These are phyloP conservation scores for Fragaria nilgerrensis DNA, from an alignment of 306 rosid species.

Conservation along the genomic window DNA sequence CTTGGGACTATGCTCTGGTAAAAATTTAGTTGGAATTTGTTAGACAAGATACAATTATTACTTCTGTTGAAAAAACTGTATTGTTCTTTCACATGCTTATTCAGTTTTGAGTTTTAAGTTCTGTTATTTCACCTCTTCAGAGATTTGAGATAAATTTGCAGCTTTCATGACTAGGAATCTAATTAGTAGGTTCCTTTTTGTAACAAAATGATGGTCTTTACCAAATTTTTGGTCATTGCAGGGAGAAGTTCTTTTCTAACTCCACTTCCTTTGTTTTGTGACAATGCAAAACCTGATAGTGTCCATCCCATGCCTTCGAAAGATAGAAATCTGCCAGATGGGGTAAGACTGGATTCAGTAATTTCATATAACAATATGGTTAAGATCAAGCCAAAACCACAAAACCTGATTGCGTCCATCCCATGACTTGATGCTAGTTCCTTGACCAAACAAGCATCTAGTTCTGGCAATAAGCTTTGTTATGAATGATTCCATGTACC, in stretches of 20 bases:
- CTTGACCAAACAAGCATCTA: not conserved
- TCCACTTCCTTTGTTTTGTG: constrained; percentile 56
- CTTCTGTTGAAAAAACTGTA: not conserved
- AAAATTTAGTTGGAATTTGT: constrained; percentile 19
- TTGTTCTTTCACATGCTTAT: not conserved
- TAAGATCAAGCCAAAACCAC: not conserved
- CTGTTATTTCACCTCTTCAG: not conserved
- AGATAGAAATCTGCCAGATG: constrained; percentile 37
- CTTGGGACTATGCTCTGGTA: constrained; percentile 85
- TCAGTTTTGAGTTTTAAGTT: not conserved
- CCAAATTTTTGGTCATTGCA: constrained; percentile 35
- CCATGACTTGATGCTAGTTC: not conserved
- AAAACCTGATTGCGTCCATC: not conserved
- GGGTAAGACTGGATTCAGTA: constrained; percentile 40
- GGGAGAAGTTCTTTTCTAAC: constrained; percentile 57
- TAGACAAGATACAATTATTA: not conserved
- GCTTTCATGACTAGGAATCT: constrained; percentile 8
- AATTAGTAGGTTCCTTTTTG: constrained; percentile 5
- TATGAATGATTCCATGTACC: not conserved
- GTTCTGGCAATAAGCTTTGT: not conserved
- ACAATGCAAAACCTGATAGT: constrained; percentile 46
- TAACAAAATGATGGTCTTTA: constrained; percentile 14
- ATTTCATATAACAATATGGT: constrained; percentile 19
- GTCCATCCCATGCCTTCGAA: constrained; percentile 54
- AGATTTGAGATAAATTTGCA: not conserved